phyloP scores from a whole-genome alignment of 805 yeast species.

The Candida railenensis region DNA sequence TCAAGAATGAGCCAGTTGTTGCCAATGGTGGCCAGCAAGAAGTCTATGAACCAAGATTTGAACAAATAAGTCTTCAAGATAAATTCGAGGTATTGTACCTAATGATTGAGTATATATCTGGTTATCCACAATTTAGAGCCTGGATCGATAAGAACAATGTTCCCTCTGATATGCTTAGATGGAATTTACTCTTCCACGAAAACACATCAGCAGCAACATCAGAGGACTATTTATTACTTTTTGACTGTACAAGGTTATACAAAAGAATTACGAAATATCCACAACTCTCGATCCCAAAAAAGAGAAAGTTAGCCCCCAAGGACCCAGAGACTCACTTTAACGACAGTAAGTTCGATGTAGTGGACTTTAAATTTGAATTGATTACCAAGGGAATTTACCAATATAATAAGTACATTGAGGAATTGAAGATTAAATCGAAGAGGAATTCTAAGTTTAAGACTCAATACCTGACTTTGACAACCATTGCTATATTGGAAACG shows the following conservation, averaged over 20 bases:
- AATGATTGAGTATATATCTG: conserved; percentile 43
- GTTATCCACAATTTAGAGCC: conserved; percentile 44
- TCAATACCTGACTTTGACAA: conserved; percentile 16
- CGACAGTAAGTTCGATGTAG: conserved; percentile 30
- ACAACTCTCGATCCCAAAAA: conserved; percentile 31
- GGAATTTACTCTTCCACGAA: conserved; percentile 13
- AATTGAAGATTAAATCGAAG: conserved; percentile 23
- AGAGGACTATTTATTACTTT: conserved; percentile 37
- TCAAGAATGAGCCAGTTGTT: too few species aligned
- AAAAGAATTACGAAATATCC: conserved; percentile 27
- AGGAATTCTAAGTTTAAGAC: conserved; percentile 35
- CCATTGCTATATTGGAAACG: conserved; percentile 16
- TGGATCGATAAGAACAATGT: conserved; percentile 42
- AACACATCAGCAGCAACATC: conserved; percentile 10
- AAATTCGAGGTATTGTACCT: conserved; percentile 49
- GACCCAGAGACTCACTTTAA: conserved; percentile 28
- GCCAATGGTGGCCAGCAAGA: neutral
- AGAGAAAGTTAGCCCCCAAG: conserved; percentile 31
- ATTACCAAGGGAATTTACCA: conserved; percentile 30
- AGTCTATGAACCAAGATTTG: conserved; percentile 29
- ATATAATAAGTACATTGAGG: conserved; percentile 20
- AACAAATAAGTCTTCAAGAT: conserved; percentile 39
- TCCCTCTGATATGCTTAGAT: conserved; percentile 23
- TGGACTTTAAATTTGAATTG: conserved; percentile 27
- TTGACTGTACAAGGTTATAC: conserved; percentile 56